phyloP scores from a whole-genome alignment of 2,329 filamentous ascomycete genomes.

The Alternaria incomplexa region DNA sequence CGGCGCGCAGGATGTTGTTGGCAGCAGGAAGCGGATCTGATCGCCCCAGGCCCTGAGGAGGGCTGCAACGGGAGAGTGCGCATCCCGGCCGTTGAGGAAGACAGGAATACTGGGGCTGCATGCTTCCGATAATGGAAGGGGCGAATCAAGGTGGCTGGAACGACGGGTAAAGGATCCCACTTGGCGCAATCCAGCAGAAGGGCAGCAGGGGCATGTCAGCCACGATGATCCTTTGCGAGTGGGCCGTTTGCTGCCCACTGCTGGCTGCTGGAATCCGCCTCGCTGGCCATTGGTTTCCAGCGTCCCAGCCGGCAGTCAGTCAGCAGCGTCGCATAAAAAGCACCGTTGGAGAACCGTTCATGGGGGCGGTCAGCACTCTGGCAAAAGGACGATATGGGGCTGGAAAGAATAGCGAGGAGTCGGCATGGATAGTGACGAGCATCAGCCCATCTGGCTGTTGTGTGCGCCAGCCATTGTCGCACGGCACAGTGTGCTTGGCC shows the following conservation, averaged over 20 bases:
- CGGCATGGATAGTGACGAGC: constrained; percentile 3
- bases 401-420: not conserved
- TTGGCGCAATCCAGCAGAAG: constrained; percentile 14
- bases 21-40: constrained; percentile 11
- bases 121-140: constrained; percentile 2
- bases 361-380: not conserved
- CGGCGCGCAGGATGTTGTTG: not conserved
- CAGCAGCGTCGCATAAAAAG: constrained; percentile 18
- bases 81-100: constrained; percentile 6
- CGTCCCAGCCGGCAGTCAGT: constrained; percentile 3
- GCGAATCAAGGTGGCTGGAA: constrained; percentile 13
- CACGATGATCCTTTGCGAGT: constrained; percentile 14
- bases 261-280: constrained; percentile 17
- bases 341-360: constrained; percentile 6
- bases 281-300: constrained; percentile 30
- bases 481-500: constrained; percentile 13
- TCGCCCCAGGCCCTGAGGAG: constrained; percentile 5
- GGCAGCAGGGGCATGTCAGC: constrained; percentile 11
- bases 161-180: constrained; percentile 9
- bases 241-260: constrained; percentile 12
- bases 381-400: not conserved
- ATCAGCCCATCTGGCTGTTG: constrained; percentile 28
- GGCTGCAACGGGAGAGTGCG: constrained; percentile 16
- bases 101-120: constrained; percentile 5
- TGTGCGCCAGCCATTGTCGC: constrained; percentile 21